These are phyloP conservation scores for Coniella lustricola DNA, from an alignment of 2,329 filamentous ascomycete genomes.

Conservation along the genomic window DNA sequence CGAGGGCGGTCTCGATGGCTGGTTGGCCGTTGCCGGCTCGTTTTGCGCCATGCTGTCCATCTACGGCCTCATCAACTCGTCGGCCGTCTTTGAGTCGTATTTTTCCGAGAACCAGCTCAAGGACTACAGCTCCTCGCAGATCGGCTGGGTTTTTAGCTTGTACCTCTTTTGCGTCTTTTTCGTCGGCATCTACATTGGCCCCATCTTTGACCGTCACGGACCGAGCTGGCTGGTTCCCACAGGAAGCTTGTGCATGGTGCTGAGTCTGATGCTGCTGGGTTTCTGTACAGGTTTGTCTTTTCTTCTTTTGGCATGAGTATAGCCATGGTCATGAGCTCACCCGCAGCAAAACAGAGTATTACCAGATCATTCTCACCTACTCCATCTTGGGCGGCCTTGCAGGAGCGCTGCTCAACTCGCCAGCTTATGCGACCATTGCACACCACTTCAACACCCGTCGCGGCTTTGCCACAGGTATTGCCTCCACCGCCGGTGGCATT, in stretches of 20 bases:
- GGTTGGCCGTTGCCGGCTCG: slow-evolving; percentile 71
- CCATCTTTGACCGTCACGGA: slow-evolving; percentile 71
- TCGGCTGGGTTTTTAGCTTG: slow-evolving; percentile 83
- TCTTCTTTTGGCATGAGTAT: no score
- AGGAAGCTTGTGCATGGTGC: slow-evolving; percentile 56
- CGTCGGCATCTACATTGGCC: slow-evolving; percentile 73
- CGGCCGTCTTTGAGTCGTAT: slow-evolving; percentile 75
- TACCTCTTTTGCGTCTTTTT: slow-evolving; percentile 79
- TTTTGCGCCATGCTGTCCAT: slow-evolving; percentile 65
- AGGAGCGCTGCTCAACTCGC: slow-evolving; percentile 70
- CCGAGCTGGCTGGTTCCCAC: slow-evolving; percentile 58
- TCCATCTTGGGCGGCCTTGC: slow-evolving; percentile 66
- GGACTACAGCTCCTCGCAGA: slow-evolving; percentile 57
- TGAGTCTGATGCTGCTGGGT: slow-evolving; percentile 60
- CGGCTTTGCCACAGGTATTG: slow-evolving; percentile 73
- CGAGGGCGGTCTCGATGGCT: slow-evolving; percentile 65
- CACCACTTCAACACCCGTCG: slow-evolving; percentile 73
- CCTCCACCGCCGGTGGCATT: slow-evolving; percentile 63
- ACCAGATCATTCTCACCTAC: slow-evolving; percentile 74
- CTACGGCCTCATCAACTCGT: slow-evolving; percentile 66
- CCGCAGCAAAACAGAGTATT: slow-evolving; percentile 45
- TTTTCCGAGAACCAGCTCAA: slow-evolving; percentile 64
- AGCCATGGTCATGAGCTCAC: no score
- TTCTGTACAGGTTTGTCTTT: slow-evolving; percentile 46
- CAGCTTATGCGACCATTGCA: slow-evolving; percentile 65